A percentile compares a stretch with the other conserved stretches of the same genome.
Conservation (phyloP, 805 yeast species). For the Wickerhamiella nectarea region DNA sequence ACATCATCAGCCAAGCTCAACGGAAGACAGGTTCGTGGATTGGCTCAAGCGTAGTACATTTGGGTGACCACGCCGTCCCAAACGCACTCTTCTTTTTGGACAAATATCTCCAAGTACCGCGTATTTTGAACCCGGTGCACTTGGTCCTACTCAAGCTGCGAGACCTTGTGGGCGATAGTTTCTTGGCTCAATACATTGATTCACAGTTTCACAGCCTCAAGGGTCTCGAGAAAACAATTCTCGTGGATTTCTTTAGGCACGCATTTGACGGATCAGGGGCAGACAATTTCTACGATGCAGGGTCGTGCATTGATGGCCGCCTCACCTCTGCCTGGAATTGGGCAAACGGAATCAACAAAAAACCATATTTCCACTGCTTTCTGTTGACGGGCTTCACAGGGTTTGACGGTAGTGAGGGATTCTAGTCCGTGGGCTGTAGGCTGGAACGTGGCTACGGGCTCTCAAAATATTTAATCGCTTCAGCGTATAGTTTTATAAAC, state of each 20-base stretch:
- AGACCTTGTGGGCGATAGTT: slow-evolving; percentile 30
- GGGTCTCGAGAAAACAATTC: slow-evolving; percentile 34
- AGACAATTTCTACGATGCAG: slow-evolving; percentile 70
- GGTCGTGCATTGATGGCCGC: slow-evolving; percentile 74
- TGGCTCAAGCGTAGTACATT: slow-evolving; percentile 66
- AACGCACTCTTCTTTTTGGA: slow-evolving; percentile 68
- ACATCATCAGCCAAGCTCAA: slow-evolving; percentile 52
- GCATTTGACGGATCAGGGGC: slow-evolving; percentile 75
- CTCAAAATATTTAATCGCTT: no score
- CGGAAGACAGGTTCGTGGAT: slow-evolving; percentile 53
- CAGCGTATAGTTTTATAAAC: no score
- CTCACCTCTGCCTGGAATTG: slow-evolving; percentile 75
- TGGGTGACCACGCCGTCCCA: slow-evolving; percentile 77
- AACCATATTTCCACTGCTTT: slow-evolving; percentile 50
- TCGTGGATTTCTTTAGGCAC: slow-evolving; percentile 41
- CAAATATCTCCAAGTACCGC: slow-evolving; percentile 68
- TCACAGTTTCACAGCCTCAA: slow-evolving; percentile 44
- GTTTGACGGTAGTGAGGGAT: slow-evolving; percentile 60
- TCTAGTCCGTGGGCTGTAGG: no score
- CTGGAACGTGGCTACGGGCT: neutral
- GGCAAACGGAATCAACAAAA: slow-evolving; percentile 56
- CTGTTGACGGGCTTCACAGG: slow-evolving; percentile 59
- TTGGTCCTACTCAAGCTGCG: slow-evolving; percentile 43
- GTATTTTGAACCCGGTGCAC: slow-evolving; percentile 61
- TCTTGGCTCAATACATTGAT: slow-evolving; percentile 32